Evolutionary conservation across 805 yeast species (phyloP).

Genomic region (Candida montana): DNA sequence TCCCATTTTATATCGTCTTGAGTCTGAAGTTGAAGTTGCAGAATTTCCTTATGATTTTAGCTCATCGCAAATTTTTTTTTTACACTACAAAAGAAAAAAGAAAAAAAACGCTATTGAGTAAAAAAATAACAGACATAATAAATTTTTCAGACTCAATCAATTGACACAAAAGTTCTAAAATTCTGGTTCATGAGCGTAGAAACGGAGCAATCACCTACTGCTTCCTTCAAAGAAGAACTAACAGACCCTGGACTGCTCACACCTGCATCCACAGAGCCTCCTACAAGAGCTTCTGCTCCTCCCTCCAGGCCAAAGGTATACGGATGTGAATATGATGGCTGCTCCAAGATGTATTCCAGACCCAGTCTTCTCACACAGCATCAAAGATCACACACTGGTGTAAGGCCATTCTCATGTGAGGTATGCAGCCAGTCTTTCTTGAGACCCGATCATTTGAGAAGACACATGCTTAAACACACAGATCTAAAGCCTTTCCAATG

Average conservation of each 20-base stretch:
- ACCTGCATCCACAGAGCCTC: slow-evolving; percentile 1
- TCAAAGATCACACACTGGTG: slow-evolving; percentile 67
- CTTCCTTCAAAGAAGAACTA: background rate
- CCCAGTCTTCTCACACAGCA: slow-evolving; percentile 86
- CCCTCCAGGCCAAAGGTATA: slow-evolving; percentile 54
- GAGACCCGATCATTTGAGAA: slow-evolving; percentile 73
- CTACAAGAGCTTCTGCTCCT: slow-evolving; percentile 17
- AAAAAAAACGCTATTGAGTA: slow-evolving; percentile 4
- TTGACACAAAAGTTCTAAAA: background rate
- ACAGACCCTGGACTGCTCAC: background rate
- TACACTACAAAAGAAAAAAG: background rate
- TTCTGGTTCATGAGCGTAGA: background rate
- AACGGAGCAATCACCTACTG: no score
- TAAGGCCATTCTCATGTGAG: slow-evolving; percentile 68
- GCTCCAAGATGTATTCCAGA: slow-evolving; percentile 71
- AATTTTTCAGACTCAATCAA: no score
- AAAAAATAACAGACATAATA: no score
- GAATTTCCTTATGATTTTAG: no score
- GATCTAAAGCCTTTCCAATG: slow-evolving; percentile 69
- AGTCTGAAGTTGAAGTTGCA: no score
- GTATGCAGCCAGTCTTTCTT: slow-evolving; percentile 62
- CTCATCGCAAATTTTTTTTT: slow-evolving; percentile 1
- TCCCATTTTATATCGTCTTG: no score
- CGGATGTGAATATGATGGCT: slow-evolving; percentile 57
- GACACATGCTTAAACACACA: slow-evolving; percentile 66